Percentiles rank a stretch among this genome's conserved stretches.
These are phyloP conservation scores for Striga asiatica DNA, from an alignment of 257 asterid genomes.

Conservation along the genomic window DNA sequence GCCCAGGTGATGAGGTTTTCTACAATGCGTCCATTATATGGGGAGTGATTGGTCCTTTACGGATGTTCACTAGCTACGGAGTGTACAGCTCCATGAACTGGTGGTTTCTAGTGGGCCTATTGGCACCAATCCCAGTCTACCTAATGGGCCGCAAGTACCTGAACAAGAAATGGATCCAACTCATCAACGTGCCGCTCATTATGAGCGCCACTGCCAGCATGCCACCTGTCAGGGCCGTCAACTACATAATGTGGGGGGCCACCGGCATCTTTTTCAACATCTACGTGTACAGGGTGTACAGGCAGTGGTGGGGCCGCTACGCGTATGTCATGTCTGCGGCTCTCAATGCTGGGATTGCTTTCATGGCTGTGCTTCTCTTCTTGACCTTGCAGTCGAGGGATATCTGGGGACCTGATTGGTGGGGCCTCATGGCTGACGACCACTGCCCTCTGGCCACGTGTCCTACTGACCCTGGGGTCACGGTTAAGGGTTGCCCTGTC, in stretches of 20 bases:
- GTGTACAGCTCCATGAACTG: conserved; percentile 46
- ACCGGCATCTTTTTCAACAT: conserved; percentile 37
- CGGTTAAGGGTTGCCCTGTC: conserved; percentile 41
- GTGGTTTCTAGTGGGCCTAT: conserved; percentile 55
- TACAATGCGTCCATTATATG: conserved; percentile 78
- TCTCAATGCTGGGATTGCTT: conserved; percentile 64
- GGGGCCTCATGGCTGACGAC: conserved; percentile 51
- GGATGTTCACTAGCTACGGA: conserved; percentile 50
- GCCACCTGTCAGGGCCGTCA: conserved; percentile 69
- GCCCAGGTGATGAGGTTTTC: conserved; percentile 57
- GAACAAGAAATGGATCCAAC: conserved; percentile 43
- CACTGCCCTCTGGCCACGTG: conserved; percentile 68
- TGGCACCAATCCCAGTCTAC: conserved; percentile 44
- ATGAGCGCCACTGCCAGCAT: conserved; percentile 28
- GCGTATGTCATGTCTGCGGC: conserved; percentile 63
- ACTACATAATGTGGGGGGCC: conserved; percentile 52
- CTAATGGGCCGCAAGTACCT: conserved; percentile 35
- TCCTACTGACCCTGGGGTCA: conserved; percentile 60
- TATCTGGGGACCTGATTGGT: conserved; percentile 30
- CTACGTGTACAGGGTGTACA: conserved; percentile 31
- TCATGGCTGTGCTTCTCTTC: conserved; percentile 52
- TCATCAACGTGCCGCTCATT: conserved; percentile 54
- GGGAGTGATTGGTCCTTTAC: conserved; percentile 72
- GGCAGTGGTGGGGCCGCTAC: conserved; percentile 55
- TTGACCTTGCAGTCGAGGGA: conserved; percentile 30